Evolutionary conservation across 768 basidiomycete species (phyloP), one percentile per base, ranked within the genome.

Genomic region (Mycena vitilis): DNA sequence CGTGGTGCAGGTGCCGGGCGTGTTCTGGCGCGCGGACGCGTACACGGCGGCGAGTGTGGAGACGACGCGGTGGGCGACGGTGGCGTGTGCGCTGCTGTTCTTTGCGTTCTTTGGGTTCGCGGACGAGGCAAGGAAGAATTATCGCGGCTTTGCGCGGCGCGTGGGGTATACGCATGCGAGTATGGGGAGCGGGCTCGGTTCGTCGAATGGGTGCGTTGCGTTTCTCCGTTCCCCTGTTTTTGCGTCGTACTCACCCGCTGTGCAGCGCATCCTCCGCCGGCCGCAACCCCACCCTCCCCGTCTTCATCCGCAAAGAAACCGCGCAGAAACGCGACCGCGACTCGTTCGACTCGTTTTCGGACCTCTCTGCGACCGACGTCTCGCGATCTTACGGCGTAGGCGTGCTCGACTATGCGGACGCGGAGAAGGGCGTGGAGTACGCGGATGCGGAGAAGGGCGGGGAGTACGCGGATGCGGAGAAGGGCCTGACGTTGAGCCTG

Each of bases 71-170:
- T 89, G 88, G 88, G 60, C 80, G 25, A 71, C 80, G 20, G 69
- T 87, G 9, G 68, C 91, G 80, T 92, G 91, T 73, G 76, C 75
- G n/a, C n/a, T n/a, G n/a, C n/a, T n/a, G n/a, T n/a, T n/a, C n/a
- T n/a, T n/a, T n/a, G n/a, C n/a, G n/a, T 87, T 89, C 81, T 92
- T 92, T 73, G 90, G 89, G 2, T 86, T 90, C 59, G 87, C 86
- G 12, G 83, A 84, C 30, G 91, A 91, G 73, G 89, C 90, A 30
- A 79, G 81, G 64, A 84, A 81, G 73, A 78, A 87, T 69, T 91
- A 91, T 73, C 77, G 80, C n/a, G n/a, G n/a, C n/a, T n/a, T n/a
- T n/a, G n/a, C n/a, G n/a, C n/a, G n/a, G n/a, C n/a, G n/a, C n/a
- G n/a, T n/a, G n/a, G n/a, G n/a, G n/a, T n/a, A n/a, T n/a, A n/a